phyloP scores from a whole-genome alignment of 2,329 filamentous ascomycete species.

The Cercospora sojina region DNA sequence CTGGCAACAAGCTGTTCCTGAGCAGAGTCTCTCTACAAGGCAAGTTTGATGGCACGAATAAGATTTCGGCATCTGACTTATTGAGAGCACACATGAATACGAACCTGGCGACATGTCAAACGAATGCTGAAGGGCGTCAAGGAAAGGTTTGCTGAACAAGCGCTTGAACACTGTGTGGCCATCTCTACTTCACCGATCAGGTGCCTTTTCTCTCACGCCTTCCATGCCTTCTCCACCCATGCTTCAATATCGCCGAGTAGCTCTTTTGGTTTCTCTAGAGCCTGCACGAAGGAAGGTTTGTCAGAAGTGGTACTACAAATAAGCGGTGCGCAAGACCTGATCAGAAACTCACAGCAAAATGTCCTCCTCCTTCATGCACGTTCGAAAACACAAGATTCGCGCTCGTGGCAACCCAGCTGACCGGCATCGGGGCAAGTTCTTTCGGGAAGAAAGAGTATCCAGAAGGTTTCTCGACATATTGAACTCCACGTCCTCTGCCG shows the following conservation, averaged over 20 bases:
- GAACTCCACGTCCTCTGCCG: conserved; percentile 15
- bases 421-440: conserved; percentile 43
- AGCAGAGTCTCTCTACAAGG: too few relatives aligned
- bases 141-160: neutral
- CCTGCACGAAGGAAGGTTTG: conserved; percentile 22
- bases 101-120: neutral
- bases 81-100: neutral
- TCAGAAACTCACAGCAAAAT: conserved; percentile 37
- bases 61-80: too few relatives aligned
- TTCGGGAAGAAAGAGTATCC: conserved; percentile 48
- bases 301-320: neutral
- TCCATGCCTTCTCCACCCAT: conserved; percentile 37
- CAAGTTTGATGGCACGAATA: too few relatives aligned
- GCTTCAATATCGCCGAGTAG: conserved; percentile 39
- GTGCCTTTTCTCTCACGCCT: conserved; percentile 7
- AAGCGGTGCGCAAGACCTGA: neutral
- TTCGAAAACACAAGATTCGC: conserved; percentile 41
- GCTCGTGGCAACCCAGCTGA: conserved; percentile 40
- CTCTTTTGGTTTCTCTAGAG: conserved; percentile 39
- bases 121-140: neutral
- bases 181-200: neutral
- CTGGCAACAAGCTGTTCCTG: too few relatives aligned
- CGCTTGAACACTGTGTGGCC: neutral
- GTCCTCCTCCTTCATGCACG: conserved; percentile 42
- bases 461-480: conserved; percentile 43